A percentile compares a stretch with the other conserved stretches of the same genome.
phyloP scores from a whole-genome alignment of 176 grass and related monocot species.

The Oryza meridionalis region DNA sequence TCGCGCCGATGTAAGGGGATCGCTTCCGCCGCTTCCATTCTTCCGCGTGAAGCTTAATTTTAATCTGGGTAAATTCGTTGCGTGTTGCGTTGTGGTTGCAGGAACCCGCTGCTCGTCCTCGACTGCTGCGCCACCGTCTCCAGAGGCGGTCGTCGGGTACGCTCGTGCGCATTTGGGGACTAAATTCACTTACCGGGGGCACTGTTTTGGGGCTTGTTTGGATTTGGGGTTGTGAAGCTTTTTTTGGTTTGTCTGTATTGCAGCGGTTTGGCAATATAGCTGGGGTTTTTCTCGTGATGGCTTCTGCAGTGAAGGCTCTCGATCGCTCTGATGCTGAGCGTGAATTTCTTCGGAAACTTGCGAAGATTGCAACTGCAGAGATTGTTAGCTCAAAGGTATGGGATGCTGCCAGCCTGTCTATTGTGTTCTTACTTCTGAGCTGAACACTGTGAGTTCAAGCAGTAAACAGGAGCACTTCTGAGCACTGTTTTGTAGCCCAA shows the following conservation, averaged over 20 bases:
- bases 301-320: conserved; percentile 71
- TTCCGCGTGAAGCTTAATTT: conserved; percentile 5
- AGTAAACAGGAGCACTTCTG: neutral
- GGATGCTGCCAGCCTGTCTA: neutral
- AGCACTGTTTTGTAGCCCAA: neutral
- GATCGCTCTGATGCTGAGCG: conserved; percentile 52
- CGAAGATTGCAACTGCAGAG: conserved; percentile 83
- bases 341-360: conserved; percentile 66
- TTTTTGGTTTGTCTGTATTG: conserved; percentile 34
- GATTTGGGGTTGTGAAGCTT: neutral
- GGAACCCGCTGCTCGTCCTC: conserved; percentile 82
- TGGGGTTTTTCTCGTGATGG: conserved; percentile 93
- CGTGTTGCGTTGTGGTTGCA: conserved; percentile 35
- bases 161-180: neutral
- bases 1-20: conserved; percentile 76
- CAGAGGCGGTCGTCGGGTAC: conserved; percentile 72
- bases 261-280: conserved; percentile 93
- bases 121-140: conserved; percentile 80
- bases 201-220: neutral
- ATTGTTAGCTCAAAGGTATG: conserved; percentile 91
- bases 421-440: conserved; percentile 2
- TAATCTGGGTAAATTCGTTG: conserved; percentile 28
- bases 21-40: neutral
- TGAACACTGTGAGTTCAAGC: neutral
- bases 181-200: neutral